phyloP scores from a whole-genome alignment of 371 early-diverging fungal species.

The Haplosporangium sp. region DNA sequence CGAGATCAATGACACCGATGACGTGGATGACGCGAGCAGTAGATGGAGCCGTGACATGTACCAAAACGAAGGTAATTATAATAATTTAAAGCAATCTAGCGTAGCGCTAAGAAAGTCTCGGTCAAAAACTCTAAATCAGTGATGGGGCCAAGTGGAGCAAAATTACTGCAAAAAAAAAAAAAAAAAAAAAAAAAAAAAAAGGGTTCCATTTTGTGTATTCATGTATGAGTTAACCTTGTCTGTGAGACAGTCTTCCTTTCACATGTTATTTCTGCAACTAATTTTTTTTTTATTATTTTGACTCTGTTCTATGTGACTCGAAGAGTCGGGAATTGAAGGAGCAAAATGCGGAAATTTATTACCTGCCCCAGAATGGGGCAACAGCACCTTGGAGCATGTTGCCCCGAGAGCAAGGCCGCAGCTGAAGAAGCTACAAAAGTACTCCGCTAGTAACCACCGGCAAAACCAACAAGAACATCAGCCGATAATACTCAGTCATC shows the following conservation, averaged over 20 bases:
- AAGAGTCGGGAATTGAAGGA: neutral
- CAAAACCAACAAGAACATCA: constrained; percentile 1
- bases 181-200: neutral
- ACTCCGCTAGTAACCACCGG: neutral
- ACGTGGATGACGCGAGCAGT: neutral
- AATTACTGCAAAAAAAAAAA: neutral
- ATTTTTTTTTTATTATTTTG: too few relatives aligned
- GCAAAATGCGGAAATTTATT: neutral
- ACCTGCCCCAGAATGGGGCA: neutral
- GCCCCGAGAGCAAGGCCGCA: neutral
- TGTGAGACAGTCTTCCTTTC: too few relatives aligned
- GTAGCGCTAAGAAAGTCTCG: neutral
- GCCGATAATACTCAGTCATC: neutral
- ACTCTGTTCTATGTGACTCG: neutral
- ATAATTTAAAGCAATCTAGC: neutral
- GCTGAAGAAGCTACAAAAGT: neutral
- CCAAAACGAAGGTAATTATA: neutral
- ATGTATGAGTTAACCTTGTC: too few relatives aligned
- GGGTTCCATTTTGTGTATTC: neutral
- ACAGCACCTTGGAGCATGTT: too few relatives aligned
- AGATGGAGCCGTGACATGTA: neutral
- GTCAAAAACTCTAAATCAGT: neutral
- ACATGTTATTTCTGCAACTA: too few relatives aligned
- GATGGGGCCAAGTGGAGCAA: neutral
- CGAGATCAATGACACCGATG: neutral